These are phyloP conservation scores for Eimeria maxima DNA, from an alignment of 169 alveolate genomes.

Conservation along the genomic window DNA sequence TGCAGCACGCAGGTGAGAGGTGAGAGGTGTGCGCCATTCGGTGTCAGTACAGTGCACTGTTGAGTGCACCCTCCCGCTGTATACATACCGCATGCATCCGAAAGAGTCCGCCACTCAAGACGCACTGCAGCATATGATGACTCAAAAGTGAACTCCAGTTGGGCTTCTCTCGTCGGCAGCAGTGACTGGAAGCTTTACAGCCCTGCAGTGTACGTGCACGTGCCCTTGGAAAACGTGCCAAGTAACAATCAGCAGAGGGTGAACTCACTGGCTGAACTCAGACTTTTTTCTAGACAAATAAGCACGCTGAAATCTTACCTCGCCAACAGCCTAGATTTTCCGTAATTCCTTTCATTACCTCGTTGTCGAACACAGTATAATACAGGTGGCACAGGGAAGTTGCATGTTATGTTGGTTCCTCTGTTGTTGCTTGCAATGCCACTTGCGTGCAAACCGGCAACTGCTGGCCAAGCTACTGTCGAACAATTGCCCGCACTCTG, in stretches of 20 bases:
- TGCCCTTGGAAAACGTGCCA: background rate
- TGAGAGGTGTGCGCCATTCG: background rate
- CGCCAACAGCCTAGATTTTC: background rate
- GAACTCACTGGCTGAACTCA: no score
- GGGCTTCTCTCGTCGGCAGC: background rate
- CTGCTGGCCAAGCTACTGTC: background rate
- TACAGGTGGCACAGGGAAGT: background rate
- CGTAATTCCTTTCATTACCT: background rate
- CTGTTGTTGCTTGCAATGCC: background rate
- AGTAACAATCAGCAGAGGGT: no score
- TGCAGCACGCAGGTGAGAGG: slow-evolving; percentile 38
- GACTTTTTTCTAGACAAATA: background rate
- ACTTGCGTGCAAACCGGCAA: background rate
- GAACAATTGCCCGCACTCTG: background rate
- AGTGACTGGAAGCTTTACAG: background rate
- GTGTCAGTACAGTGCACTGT: background rate
- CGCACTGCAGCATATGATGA: background rate
- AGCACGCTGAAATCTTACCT: background rate
- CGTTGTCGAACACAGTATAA: background rate
- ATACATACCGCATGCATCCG: background rate
- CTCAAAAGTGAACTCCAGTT: background rate
- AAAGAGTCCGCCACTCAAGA: background rate
- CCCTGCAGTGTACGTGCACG: slow-evolving; percentile 27
- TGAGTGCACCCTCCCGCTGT: background rate
- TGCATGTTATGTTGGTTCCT: no score